Base-by-base conservation (phyloP, 768 basidiomycete genomes). In the Termitomyces sp. region DNA sequence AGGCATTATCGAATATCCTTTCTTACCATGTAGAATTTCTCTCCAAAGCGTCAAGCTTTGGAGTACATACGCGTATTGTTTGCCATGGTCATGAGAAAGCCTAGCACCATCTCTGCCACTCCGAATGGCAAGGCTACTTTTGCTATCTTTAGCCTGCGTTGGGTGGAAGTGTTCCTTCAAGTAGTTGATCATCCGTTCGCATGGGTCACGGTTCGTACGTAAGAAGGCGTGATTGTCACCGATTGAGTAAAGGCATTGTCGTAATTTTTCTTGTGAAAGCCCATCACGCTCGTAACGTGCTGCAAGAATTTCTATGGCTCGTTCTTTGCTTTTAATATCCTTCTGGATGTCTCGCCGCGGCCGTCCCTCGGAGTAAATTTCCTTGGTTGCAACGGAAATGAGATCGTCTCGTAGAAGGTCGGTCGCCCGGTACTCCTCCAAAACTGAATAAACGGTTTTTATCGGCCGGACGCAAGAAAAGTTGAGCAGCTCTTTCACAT, bases 211-310 rank as follows among this genome's bases (percentile, higher is more conserved):
- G 65, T 94, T 94, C 58, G 84, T 84, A 34, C 92, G 85, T 64
- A 94, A 74, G 80, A 94, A 94, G 11, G 92, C 90, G 69, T 94
- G 91, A 68, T 94, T 94, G 72, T 94, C 92, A 2, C 92, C 92
- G 55, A 94, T 93, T 67, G 88, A 91, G 71, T 94, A 94, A 54
- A 94, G 72, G 69, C 91, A 93, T 69, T 92, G 89, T 36, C 87
- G 82, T 10, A 92, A 76, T 51, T 80, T 74, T 68, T 94, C 92
- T 64, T 86, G 86, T 12, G 79, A 75, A 20, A 92, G 79, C 6
- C 81, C 83, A 17, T 79, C 75, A 20, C 81, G 79, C 34, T 83
- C 77, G 68, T 92, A 92, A 40, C 82, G 84, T 25, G 77, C 56
- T 1, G 92, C 83, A 3, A 94, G 83, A 0, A 78, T 78, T 72